Base-by-base conservation (phyloP, 331 rosid genomes). In the Dryas integrifolia region DNA sequence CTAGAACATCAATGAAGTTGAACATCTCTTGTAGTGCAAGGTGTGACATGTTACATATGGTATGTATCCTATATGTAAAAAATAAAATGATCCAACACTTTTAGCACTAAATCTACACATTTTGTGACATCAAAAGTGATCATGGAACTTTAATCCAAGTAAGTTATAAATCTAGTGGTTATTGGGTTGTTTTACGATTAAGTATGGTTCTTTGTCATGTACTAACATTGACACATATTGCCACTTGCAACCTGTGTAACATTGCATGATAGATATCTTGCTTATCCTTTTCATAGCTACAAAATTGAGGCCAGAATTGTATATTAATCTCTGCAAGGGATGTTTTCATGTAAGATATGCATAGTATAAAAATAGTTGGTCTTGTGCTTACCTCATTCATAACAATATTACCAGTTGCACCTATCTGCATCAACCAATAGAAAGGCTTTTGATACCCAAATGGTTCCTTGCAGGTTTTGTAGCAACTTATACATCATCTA, bases 1-100 rank as follows among this genome's bases (percentile, higher is more conserved):
- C 51, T 44, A 3, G 48, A 94, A 86, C 15, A 52, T 63, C 56
- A 14, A 6, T 51, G 16, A 91, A 78, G 92, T 84, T 94, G 96
- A 89, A 94, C 96, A 94, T 72, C 73, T 11, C 40, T 44, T 67
- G 30, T 15, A 58, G 65, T 81, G 9, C 53, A 65, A 67, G 63
- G 58, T 69, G 80, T 66, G 70, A 52, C 76, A 65, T 65, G 12
- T 46, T 44, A 18, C 59, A 62, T 21, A 48, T 48, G 60, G 60
- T 52, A 10, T 15, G 39, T 52, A 67, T 60, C 68, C 59, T 49
- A 18, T 52, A 12, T 73, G 65, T 57, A 71, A 26, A 65, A 72
- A 39, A 65, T 21, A 10, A 21, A 40, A 10, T 26, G 67, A 46
- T 38, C 74, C 24, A 30, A 49, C 58, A 46, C 64, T 6, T 72